These are phyloP conservation scores for Royoungia palumana DNA, from an alignment of 768 basidiomycete species.

Conservation along the genomic window DNA sequence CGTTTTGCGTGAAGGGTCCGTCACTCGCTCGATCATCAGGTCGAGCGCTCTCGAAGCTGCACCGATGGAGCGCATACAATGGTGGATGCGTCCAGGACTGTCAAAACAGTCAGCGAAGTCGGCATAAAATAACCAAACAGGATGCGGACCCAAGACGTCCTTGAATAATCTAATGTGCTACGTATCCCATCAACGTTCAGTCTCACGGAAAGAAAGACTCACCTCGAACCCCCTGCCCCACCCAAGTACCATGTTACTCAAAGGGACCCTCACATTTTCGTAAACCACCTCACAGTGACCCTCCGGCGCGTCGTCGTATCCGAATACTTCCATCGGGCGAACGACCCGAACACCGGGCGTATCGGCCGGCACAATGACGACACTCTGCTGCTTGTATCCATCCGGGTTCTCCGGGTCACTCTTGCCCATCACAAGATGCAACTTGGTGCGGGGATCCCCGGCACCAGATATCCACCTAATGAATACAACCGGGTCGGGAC, in stretches of 20 bases:
- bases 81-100: slow-evolving; percentile 93
- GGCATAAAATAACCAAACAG: neutral
- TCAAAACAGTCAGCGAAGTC: slow-evolving; percentile 1
- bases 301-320: slow-evolving; percentile 93
- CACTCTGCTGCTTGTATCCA: slow-evolving; percentile 81
- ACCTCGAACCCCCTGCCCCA: slow-evolving; percentile 97
- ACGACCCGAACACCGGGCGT: slow-evolving; percentile 83
- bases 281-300: slow-evolving; percentile 97
- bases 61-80: slow-evolving; percentile 98
- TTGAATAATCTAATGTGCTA: slow-evolving; percentile 74
- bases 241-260: slow-evolving; percentile 79
- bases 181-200: neutral
- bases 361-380: slow-evolving; percentile 91
- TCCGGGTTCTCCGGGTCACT: slow-evolving; percentile 82
- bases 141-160: slow-evolving; percentile 80
- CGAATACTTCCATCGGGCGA: slow-evolving; percentile 91
- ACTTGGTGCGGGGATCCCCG: slow-evolving; percentile 82
- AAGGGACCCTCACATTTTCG: slow-evolving; percentile 87
- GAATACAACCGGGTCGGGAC: slow-evolving; percentile 6
- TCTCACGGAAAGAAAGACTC: slow-evolving; percentile 1
- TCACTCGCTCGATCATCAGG: slow-evolving; percentile 84
- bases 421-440: slow-evolving; percentile 95
- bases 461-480: slow-evolving; percentile 96
- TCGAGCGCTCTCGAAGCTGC: slow-evolving; percentile 82
- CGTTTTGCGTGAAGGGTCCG: slow-evolving; percentile 87